Percentiles rank a stretch among this genome's conserved stretches.
These are phyloP conservation scores for Volvox africanus DNA, from an alignment of 139 green algal species.

Conservation along the genomic window DNA sequence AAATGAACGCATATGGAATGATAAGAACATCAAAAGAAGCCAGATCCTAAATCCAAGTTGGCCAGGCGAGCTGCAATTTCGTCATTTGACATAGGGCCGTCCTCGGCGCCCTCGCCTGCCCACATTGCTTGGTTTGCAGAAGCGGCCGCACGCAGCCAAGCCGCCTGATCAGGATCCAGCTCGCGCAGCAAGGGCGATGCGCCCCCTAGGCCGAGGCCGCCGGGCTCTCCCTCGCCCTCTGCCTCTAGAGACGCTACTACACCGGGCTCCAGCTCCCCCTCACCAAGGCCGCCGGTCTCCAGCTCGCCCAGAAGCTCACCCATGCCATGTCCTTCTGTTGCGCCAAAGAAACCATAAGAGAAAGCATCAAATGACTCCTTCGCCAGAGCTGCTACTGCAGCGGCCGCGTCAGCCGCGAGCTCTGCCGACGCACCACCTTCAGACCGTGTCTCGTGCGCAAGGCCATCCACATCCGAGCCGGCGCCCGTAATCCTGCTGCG, in stretches of 20 bases:
- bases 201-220: background rate
- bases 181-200: slow-evolving; percentile 42
- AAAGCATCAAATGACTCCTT: slow-evolving; percentile 60
- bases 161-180: slow-evolving; percentile 20
- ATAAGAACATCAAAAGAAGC: slow-evolving; percentile 52
- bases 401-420: slow-evolving; percentile 38
- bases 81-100: slow-evolving; percentile 46
- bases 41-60: slow-evolving; percentile 58
- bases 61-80: slow-evolving; percentile 55
- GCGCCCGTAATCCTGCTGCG: background rate
- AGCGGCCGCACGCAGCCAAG: slow-evolving; percentile 36
- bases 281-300: background rate
- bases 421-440: slow-evolving; percentile 33
- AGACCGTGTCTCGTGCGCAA: slow-evolving; percentile 9
- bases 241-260: background rate
- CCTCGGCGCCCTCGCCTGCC: slow-evolving; percentile 39
- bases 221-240: background rate
- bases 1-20: background rate
- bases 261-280: slow-evolving; percentile 12
- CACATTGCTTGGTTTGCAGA: slow-evolving; percentile 47
- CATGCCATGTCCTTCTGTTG: slow-evolving; percentile 1
- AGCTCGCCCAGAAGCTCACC: slow-evolving; percentile 55
- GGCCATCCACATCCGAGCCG: slow-evolving; percentile 13
- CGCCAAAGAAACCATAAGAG: slow-evolving; percentile 67
- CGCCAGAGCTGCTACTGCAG: slow-evolving; percentile 29